Evolutionary conservation across 495 filamentous ascomycete genomes (phyloP), one percentile per base, ranked within the genome.

Genomic region (Penicillium flavigenum): DNA sequence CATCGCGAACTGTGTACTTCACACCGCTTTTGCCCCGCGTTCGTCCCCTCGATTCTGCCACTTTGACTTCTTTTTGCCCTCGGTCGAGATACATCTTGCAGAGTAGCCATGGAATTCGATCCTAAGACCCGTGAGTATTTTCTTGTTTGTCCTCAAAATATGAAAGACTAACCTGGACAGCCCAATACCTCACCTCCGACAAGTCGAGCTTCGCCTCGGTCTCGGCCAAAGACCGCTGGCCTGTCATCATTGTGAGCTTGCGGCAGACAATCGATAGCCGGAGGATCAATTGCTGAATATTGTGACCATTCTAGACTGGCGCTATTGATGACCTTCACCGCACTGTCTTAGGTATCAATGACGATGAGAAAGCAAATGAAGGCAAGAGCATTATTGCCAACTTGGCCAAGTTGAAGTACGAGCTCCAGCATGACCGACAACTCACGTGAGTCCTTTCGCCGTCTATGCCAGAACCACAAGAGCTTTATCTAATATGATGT

Each of bases 311-410:
- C 43, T 63, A 97, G 92, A 98, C 94, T 17, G 85, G 91, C 71
- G 92, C 89, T 27, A 96, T 98, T 69, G 93, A 98, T 69, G 92
- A 98, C 69, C 80, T 93, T 20, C 92, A 96, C 73, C 88, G 88
- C 5, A 81, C 88, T 19, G 85, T 91, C 0, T 59, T 52, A 38
- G 55, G 70, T 34, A 79, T 79, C 20, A 75, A 78, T 27, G 80
- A 81, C 22, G 68, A 81, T 2, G 83, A 82, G 39, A 88, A 89
- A 70, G 69, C 73, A 16, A 81, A 81, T 26, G 94, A 98, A 64
- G 94, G 94, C 58, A 96, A 96, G 75, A 76, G 70, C 58, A 94
- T 98, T 58, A 81, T 96, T 38, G 85, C 86, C 69, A 82, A 87
- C 51, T 77, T 98, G 2, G 87, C 88, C 14, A 84, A 81, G 64